A percentile compares a stretch with the other conserved stretches of the same genome.
Evolutionary conservation across 2,329 filamentous ascomycete genomes (phyloP).

Genomic region (Aspergillus luchuensis): DNA sequence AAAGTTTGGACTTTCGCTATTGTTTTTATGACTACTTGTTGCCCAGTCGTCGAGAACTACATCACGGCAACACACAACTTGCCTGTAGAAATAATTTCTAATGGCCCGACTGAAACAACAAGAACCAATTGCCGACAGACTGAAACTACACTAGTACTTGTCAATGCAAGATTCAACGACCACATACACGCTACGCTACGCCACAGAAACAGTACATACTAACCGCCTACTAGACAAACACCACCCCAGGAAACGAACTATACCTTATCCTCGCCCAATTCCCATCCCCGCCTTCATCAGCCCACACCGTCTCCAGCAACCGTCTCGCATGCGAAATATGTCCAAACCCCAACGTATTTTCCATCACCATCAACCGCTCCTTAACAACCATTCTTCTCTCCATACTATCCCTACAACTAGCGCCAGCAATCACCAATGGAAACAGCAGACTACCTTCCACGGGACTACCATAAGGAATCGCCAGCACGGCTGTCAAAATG

Average conservation of each 20-base stretch:
- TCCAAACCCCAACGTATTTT: conserved; percentile 47
- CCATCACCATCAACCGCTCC: conserved; percentile 48
- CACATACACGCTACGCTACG: no score
- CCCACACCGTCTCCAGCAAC: conserved; percentile 47
- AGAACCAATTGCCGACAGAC: no score
- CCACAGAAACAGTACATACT: no score
- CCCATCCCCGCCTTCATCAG: conserved; percentile 19
- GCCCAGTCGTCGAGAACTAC: no score
- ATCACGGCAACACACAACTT: no score
- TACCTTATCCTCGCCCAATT: conserved; percentile 36
- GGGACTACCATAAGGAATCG: conserved; percentile 46
- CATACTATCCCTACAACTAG: conserved; percentile 37
- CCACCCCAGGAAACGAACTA: conserved; percentile 30
- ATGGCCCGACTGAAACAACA: no score
- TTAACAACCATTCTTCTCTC: conserved; percentile 43
- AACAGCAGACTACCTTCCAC: conserved; percentile 47
- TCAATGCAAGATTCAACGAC: no score
- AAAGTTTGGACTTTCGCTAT: no score
- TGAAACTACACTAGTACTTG: no score
- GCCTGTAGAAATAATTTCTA: no score
- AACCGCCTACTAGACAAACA: conserved; percentile 21
- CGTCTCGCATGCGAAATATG: conserved; percentile 47
- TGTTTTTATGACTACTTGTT: no score
- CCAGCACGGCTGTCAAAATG: conserved; percentile 43
- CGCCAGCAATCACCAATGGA: conserved; percentile 48